Evolutionary conservation across 441 rosid genomes (phyloP), one percentile per base, ranked within the genome.

Genomic region (Arabidopsis hybrid): DNA sequence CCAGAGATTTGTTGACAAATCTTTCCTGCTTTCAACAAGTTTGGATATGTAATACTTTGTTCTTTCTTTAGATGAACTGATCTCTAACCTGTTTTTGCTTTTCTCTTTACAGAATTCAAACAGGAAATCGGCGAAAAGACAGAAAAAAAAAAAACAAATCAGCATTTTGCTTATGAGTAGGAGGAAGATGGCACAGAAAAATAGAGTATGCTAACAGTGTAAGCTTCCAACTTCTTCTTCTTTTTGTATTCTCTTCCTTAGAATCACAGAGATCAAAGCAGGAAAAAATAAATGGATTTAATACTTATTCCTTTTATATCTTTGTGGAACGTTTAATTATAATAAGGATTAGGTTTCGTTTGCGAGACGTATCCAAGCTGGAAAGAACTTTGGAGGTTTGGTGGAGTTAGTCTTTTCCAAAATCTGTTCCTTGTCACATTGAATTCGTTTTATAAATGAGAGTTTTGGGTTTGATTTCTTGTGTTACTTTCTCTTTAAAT

Each of bases 11-110:
- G 32, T 4, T 1, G 45, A 65, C 58, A 65, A 11, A 65, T 4
- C 12, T 21, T 17, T 50, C 46, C 35, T 45, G 21, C 29, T 68
- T 45, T 58, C 47, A 46, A 60, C 3, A 9, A 3, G 0, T 70
- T 70, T 60, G 14, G 16, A 71, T 42, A 61, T 71, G 32, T 40
- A 61, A 39, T 51, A 40, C 12, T 62, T 16, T 35, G 36, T 7
- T 43, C 49, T 43, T 72, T 18, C 56, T 64, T 55, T 57, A 55
- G 64, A 63, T 21, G 58, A 38, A 21, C 47, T 45, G 16, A 34
- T 69, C 57, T 21, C n/a, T 62, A 4, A 29, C 53, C 53, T 8
- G 2, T 31, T 31, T n/a, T 8, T 29, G 10, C 40, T 34, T 35
- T 65, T 65, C 12, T 11, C 34, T 35, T 62, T 11, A 47, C 58